Base-by-base conservation (phyloP, 2,329 filamentous ascomycete species). In the Pezicula carpinea region DNA sequence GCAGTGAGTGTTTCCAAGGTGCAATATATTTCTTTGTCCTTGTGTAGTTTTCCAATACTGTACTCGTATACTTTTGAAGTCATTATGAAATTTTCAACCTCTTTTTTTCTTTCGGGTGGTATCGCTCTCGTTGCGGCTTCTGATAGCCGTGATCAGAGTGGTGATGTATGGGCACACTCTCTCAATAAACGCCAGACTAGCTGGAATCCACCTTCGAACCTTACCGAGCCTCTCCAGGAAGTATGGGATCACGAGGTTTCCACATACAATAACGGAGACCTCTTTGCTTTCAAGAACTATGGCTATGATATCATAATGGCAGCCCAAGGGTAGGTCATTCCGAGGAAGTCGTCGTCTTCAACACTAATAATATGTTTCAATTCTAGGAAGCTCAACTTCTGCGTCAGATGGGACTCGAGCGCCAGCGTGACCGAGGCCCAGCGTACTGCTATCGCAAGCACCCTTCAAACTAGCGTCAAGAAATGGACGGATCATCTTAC, bases 361-460 rank as follows among this genome's bases (percentile, higher is more conserved):
- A 8, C 17, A 15, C 18, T 23, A 18, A 34, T 34, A 48, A 23
- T 23, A 23, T 23, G 22, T 23, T 23, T 45, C 17, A n/a, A 21
- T 10, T 18, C 21, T 8, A 51, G 69, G 54, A 63, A 57, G 51
- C 57, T 69, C 53, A 65, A 68, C 52, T 65, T 67, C 54, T 73
- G 69, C 44, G 69, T 73, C 4, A 66, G 71, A 35, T 73, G 71
- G 71, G 69, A 73, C 47, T 69, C 67, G 0, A 62, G 53, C 19
- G 53, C 60, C 4, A 55, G 60, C 2, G 64, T 71, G 6, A 66
- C 64, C 1, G 66, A 64, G 6, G 67, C 60, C 1, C 64, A 72
- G 48, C 67, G 70, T 13, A 58, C 57, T 13, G 55, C 68, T 43
- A 56, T 72, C 23, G 63, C 67, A 36, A 44, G 58, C 4, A 64